Conservation (phyloP, 2,329 filamentous ascomycete genomes). For the Pseudopyricularia javanii region DNA sequence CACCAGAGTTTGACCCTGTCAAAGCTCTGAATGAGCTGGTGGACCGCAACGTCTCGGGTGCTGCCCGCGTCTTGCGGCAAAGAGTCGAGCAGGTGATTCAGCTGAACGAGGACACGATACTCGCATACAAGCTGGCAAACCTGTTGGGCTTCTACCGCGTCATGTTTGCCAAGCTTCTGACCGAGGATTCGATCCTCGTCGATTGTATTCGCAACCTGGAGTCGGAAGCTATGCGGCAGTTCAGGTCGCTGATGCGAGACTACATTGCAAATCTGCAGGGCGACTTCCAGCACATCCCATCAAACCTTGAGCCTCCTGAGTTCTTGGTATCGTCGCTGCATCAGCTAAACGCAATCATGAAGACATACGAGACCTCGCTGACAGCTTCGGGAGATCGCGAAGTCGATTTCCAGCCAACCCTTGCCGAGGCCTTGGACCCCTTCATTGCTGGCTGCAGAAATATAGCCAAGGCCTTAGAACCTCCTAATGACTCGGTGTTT, state of each 20-base stretch:
- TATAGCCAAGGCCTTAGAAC: slow-evolving; percentile 47
- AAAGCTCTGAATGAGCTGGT: slow-evolving; percentile 78
- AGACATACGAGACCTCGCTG: slow-evolving; percentile 75
- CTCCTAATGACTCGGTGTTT: slow-evolving; percentile 55
- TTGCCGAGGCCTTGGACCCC: slow-evolving; percentile 73
- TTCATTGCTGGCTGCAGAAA: slow-evolving; percentile 67
- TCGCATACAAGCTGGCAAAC: slow-evolving; percentile 83
- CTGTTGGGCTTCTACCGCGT: slow-evolving; percentile 78
- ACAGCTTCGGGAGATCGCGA: slow-evolving; percentile 45
- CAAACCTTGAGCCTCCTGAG: slow-evolving; percentile 64
- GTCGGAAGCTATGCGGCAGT: slow-evolving; percentile 68
- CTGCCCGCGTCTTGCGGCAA: slow-evolving; percentile 74
- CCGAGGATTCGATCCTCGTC: slow-evolving; percentile 54
- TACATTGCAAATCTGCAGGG: slow-evolving; percentile 63
- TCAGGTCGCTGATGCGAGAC: slow-evolving; percentile 70
- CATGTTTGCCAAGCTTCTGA: slow-evolving; percentile 73
- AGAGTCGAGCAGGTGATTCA: slow-evolving; percentile 86
- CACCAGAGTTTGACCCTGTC: slow-evolving; percentile 60
- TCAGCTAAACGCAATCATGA: slow-evolving; percentile 66
- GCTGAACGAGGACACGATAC: slow-evolving; percentile 77
- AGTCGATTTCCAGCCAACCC: slow-evolving; percentile 60
- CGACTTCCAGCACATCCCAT: slow-evolving; percentile 56
- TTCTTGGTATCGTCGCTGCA: slow-evolving; percentile 74
- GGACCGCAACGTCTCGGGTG: slow-evolving; percentile 71
- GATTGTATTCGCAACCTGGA: slow-evolving; percentile 58